phyloP scores from a whole-genome alignment of 1,284 basidiomycete genomes.

The Uromyces viciae-fabae region DNA sequence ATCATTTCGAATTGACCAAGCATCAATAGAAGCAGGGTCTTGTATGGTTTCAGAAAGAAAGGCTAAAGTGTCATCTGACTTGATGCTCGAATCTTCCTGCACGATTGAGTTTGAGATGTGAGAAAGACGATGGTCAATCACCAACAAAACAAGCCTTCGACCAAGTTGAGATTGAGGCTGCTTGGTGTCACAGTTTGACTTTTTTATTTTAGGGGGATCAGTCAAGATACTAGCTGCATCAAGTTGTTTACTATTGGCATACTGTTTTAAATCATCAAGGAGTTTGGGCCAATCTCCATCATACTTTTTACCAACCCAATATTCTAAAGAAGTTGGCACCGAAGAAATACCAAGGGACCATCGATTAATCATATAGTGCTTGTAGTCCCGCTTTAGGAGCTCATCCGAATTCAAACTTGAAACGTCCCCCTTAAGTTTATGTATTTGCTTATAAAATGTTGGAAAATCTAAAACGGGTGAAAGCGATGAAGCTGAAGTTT shows the following conservation, averaged over 20 bases:
- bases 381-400: conserved; percentile 84
- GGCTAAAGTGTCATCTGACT: neutral
- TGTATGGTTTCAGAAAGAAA: neutral
- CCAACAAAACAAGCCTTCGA: conserved; percentile 12
- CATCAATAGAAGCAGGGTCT: neutral
- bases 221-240: conserved; percentile 73
- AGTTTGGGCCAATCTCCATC: conserved; percentile 56
- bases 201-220: conserved; percentile 52
- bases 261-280: conserved; percentile 61
- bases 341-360: conserved; percentile 68
- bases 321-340: conserved; percentile 67
- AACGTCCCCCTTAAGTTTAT: conserved; percentile 66
- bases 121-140: neutral
- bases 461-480: conserved; percentile 43
- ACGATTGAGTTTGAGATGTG: neutral
- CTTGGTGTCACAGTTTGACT: neutral
- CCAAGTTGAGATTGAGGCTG: neutral
- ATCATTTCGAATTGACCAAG: neutral
- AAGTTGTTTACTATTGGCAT: conserved; percentile 66
- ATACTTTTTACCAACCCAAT: conserved; percentile 58
- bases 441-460: conserved; percentile 61
- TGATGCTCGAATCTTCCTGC: conserved; percentile 6
- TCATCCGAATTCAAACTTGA: conserved; percentile 68
- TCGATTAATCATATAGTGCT: conserved; percentile 67
- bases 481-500: conserved; percentile 47